Conservation (phyloP, 2,329 filamentous ascomycete genomes). For the Fusarium sp. region DNA sequence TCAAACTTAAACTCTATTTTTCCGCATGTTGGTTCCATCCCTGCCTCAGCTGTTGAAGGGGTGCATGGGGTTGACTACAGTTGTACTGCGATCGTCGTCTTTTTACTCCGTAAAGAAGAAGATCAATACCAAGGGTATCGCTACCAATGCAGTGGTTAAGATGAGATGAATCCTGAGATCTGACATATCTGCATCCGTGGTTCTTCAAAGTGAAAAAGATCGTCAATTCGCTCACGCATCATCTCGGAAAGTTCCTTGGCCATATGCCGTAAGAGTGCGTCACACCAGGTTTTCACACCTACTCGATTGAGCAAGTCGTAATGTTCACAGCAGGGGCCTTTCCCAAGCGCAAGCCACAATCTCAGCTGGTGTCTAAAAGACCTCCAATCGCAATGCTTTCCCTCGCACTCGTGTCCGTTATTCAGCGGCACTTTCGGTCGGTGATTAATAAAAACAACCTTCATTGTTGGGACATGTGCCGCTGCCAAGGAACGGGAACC, state of each 20-base stretch:
- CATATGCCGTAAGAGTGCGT: neutral
- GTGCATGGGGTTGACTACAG: neutral
- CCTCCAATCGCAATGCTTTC: neutral
- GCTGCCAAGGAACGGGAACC: neutral
- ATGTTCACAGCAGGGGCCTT: neutral
- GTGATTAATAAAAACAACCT: neutral
- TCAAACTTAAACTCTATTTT: constrained; percentile 1
- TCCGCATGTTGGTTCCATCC: neutral
- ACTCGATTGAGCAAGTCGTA: neutral
- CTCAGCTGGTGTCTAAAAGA: neutral
- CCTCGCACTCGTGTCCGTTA: neutral
- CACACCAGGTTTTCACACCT: neutral
- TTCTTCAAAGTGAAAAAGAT: neutral
- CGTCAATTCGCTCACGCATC: neutral
- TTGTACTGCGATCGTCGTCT: neutral
- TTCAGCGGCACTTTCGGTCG: neutral
- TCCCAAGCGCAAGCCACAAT: neutral
- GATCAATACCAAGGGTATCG: neutral
- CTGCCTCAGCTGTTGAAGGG: neutral
- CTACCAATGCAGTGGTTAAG: neutral
- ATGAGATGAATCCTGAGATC: neutral
- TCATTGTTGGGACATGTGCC: neutral
- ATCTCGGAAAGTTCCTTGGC: neutral
- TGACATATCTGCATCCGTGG: neutral
- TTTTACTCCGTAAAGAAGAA: neutral